These are phyloP conservation scores for Skeletonema marinoi DNA, from an alignment of 108 stramenopile species.

Conservation along the genomic window DNA sequence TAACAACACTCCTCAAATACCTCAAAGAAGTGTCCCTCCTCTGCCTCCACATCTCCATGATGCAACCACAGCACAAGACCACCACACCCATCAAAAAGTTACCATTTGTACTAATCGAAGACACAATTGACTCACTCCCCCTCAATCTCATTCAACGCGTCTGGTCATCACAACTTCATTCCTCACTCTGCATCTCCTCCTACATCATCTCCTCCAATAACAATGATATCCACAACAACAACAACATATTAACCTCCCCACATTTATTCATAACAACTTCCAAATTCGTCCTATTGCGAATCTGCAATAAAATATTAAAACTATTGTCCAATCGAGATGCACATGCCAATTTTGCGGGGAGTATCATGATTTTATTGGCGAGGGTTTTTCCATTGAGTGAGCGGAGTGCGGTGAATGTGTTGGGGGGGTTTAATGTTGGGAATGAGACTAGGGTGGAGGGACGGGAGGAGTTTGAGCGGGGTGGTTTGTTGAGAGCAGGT, in stretches of 20 bases:
- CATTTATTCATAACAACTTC: conserved; percentile 17
- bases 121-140: conserved; percentile 58
- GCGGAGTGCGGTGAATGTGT: conserved; percentile 68
- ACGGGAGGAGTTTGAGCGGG: conserved; percentile 18
- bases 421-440: conserved; percentile 65
- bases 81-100: conserved; percentile 36
- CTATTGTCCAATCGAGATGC: conserved; percentile 27
- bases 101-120: conserved; percentile 69
- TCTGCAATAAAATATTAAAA: conserved; percentile 66
- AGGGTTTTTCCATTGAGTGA: conserved; percentile 75
- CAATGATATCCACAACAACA: conserved; percentile 11
- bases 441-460: conserved; percentile 29
- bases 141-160: conserved; percentile 36
- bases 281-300: conserved; percentile 55
- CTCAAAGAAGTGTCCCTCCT: conserved; percentile 30
- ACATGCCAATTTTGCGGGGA: conserved; percentile 61
- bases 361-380: conserved; percentile 59
- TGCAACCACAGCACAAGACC: neutral
- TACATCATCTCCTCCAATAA: conserved; percentile 16
- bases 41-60: conserved; percentile 22
- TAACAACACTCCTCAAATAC: conserved; percentile 11
- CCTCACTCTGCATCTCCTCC: conserved; percentile 26
- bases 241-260: conserved; percentile 31
- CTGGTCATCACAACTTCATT: conserved; percentile 32
- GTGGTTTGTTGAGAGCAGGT: neutral